A percentile compares a stretch with the other conserved stretches of the same genome.
These are phyloP conservation scores for Mucor velutinosus DNA, from an alignment of 371 early-diverging fungal species.

Conservation along the genomic window DNA sequence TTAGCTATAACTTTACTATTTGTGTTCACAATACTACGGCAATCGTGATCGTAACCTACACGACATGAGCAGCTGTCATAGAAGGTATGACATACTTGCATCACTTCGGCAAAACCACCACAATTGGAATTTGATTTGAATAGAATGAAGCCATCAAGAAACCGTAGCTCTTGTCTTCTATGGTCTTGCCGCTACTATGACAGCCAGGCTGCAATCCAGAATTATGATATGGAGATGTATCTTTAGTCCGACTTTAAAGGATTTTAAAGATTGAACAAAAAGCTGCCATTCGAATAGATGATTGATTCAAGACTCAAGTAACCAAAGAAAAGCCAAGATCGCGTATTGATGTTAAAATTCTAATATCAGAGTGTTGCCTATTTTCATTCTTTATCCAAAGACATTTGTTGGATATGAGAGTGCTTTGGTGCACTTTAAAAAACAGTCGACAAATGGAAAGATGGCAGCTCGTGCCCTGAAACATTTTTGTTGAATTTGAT, in stretches of 20 bases:
- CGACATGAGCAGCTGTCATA: not conserved
- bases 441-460: not conserved
- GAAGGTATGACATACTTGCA: not conserved
- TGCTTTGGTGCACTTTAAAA: not conserved
- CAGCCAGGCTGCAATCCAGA: no score
- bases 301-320: not conserved
- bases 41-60: not conserved
- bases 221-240: no score
- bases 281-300: not conserved
- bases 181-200: no score
- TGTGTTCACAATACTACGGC: not conserved
- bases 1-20: not conserved
- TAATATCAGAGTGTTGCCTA: not conserved
- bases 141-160: no score
- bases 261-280: no score
- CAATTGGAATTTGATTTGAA: no score
- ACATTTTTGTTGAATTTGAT: not conserved
- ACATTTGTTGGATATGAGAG: not conserved
- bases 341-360: not conserved
- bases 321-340: not conserved
- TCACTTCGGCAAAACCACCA: no score
- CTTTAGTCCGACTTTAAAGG: no score
- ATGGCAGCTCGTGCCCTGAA: not conserved
- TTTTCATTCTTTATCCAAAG: not conserved
- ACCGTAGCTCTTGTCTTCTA: no score